phyloP scores from a whole-genome alignment of 352 stramenopile genomes.

The Thraustochytrium sp. region DNA sequence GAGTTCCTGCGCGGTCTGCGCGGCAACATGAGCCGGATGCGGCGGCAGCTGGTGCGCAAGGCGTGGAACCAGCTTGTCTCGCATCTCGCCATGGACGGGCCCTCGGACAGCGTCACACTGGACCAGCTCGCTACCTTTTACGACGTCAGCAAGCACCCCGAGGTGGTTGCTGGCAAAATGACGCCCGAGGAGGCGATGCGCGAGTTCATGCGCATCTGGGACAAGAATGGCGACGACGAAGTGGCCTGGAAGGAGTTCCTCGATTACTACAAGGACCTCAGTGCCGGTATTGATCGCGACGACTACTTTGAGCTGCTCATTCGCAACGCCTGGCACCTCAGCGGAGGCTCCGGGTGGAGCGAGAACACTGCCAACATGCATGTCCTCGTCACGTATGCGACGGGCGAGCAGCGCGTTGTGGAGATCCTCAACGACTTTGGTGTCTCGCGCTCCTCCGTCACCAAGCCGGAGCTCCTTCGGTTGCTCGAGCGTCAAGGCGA shows the following conservation, averaged over 20 bases:
- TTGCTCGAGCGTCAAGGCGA: background rate
- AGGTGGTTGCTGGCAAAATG: conserved; percentile 61
- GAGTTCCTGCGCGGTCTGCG: conserved; percentile 55
- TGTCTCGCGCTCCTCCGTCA: background rate
- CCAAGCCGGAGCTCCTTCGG: conserved; percentile 22
- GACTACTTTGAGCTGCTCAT: conserved; percentile 74
- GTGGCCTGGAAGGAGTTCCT: conserved; percentile 77
- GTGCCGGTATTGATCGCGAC: conserved; percentile 67
- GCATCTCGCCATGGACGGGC: conserved; percentile 49
- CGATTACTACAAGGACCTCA: conserved; percentile 79
- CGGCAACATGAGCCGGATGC: conserved; percentile 60
- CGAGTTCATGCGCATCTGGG: conserved; percentile 69
- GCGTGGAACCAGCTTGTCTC: conserved; percentile 75
- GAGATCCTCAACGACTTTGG: conserved; percentile 49
- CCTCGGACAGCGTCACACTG: conserved; percentile 58
- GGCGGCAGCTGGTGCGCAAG: conserved; percentile 68
- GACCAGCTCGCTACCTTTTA: conserved; percentile 63
- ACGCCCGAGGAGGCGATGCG: conserved; percentile 61
- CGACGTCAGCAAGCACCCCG: conserved; percentile 64
- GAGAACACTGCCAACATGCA: conserved; percentile 75
- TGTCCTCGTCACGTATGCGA: conserved; percentile 73
- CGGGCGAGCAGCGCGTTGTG: conserved; percentile 61
- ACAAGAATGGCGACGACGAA: conserved; percentile 51
- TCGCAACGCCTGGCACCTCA: conserved; percentile 70
- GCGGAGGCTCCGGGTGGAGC: conserved; percentile 68